phyloP scores from a whole-genome alignment of 805 yeast species.

The Metschnikowia lochheadii region DNA sequence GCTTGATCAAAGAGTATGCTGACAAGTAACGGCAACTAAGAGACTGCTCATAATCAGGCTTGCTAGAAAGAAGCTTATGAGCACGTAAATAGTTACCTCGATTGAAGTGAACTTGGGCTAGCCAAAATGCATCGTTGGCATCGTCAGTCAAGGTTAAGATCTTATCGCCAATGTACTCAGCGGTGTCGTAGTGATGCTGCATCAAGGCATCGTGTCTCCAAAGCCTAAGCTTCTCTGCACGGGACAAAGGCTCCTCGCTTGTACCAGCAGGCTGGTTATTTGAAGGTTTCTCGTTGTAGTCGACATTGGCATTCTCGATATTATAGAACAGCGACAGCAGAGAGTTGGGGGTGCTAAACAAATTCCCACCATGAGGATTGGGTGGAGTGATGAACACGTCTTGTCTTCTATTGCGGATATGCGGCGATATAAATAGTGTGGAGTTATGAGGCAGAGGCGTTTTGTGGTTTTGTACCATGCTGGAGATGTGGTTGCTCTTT shows the following conservation, averaged over 20 bases:
- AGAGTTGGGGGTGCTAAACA: constrained; percentile 42
- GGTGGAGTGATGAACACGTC: constrained; percentile 47
- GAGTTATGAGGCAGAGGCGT: constrained; percentile 62
- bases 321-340: constrained; percentile 39
- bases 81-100: constrained; percentile 79
- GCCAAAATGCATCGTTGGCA: constrained; percentile 93
- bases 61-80: constrained; percentile 58
- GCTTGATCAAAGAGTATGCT: constrained; percentile 65
- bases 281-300: constrained; percentile 7
- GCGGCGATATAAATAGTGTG: constrained; percentile 69
- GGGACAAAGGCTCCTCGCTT: constrained; percentile 50
- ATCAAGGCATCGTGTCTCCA: constrained; percentile 93
- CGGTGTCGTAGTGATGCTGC: constrained; percentile 89
- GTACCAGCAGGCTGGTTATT: neutral
- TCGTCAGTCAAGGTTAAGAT: constrained; percentile 79
- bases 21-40: constrained; percentile 79
- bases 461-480: constrained; percentile 21
- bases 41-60: constrained; percentile 50
- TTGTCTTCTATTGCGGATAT: constrained; percentile 38
- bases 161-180: constrained; percentile 89
- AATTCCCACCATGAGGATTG: constrained; percentile 37
- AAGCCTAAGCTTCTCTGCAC: constrained; percentile 76
- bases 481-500: neutral
- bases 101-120: constrained; percentile 82
- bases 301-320: constrained; percentile 19